A percentile compares a stretch with the other conserved stretches of the same genome.
These are phyloP conservation scores for Lachancea lanzarotensis DNA, from an alignment of 805 yeast genomes.

Conservation along the genomic window DNA sequence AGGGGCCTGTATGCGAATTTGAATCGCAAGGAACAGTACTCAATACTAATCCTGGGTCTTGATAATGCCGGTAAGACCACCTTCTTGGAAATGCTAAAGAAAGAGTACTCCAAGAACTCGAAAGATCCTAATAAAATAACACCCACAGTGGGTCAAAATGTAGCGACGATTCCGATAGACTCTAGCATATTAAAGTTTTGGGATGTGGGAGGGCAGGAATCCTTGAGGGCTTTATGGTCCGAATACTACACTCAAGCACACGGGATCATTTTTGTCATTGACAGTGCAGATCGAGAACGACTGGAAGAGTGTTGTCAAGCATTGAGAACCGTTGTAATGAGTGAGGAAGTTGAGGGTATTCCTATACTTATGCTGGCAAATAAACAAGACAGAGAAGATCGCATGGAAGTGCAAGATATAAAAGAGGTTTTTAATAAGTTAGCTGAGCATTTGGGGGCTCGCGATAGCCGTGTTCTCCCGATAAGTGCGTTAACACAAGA, in stretches of 20 bases:
- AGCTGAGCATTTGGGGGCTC: conserved; percentile 79
- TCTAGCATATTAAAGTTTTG: conserved; percentile 65
- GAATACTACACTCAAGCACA: conserved; percentile 81
- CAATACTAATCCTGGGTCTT: conserved; percentile 76
- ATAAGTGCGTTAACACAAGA: conserved; percentile 74
- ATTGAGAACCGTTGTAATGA: conserved; percentile 47
- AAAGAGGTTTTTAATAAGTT: conserved; percentile 77
- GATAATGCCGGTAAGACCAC: conserved; percentile 97
- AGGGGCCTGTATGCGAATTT: conserved; percentile 53
- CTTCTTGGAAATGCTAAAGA: conserved; percentile 59
- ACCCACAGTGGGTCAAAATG: conserved; percentile 96
- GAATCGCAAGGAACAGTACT: conserved; percentile 62
- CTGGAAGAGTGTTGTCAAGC: conserved; percentile 76
- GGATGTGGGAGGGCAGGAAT: conserved; percentile 95
- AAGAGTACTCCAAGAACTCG: conserved; percentile 42
- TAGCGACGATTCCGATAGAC: conserved; percentile 39
- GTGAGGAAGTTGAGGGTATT: conserved; percentile 62
- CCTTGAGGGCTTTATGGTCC: conserved; percentile 80
- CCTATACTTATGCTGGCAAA: conserved; percentile 94
- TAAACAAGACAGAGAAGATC: conserved; percentile 75
- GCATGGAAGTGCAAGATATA: conserved; percentile 69
- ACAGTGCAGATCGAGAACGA: conserved; percentile 78
- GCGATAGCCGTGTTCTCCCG: conserved; percentile 86
- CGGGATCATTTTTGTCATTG: conserved; percentile 88
- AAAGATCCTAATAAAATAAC: conserved; percentile 57